Conservation (phyloP, 1,139 yeast species). For the Starmera stellimalicola region DNA sequence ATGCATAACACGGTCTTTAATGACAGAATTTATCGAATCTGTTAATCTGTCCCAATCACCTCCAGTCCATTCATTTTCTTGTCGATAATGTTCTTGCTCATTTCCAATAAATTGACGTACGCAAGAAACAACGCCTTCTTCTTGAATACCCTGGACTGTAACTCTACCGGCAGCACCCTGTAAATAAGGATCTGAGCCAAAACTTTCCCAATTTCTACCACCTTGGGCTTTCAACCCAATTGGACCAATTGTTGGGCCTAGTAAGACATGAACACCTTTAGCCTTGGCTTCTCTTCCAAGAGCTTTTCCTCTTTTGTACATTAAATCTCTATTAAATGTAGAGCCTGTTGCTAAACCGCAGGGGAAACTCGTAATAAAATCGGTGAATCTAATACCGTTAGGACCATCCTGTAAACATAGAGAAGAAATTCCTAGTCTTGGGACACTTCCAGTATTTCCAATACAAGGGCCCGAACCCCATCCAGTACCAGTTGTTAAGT, state of each 20-base stretch:
- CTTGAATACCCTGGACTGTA: conserved; percentile 49
- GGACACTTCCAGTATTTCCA: conserved; percentile 55
- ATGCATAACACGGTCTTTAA: conserved; percentile 56
- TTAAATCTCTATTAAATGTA: conserved; percentile 45
- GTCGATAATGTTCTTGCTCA: conserved; percentile 61
- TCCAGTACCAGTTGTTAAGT: conserved; percentile 58
- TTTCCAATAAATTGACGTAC: conserved; percentile 49
- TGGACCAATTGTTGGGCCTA: conserved; percentile 59
- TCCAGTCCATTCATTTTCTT: conserved; percentile 44
- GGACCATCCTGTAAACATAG: conserved; percentile 61
- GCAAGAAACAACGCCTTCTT: conserved; percentile 46
- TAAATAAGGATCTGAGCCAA: conserved; percentile 55
- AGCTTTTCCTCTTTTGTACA: conserved; percentile 45
- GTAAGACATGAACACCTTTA: conserved; percentile 47
- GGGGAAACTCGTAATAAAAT: conserved; percentile 48
- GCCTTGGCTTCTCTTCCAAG: conserved; percentile 45
- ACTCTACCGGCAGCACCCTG: conserved; percentile 48
- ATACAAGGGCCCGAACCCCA: conserved; percentile 58
- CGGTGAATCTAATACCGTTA: conserved; percentile 51
- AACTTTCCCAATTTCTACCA: conserved; percentile 61
- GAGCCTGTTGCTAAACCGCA: conserved; percentile 52
- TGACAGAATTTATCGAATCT: conserved; percentile 37
- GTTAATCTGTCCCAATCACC: conserved; percentile 30
- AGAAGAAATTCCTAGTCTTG: conserved; percentile 46
- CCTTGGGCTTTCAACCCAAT: conserved; percentile 54